phyloP scores from a whole-genome alignment of 257 asterid genomes.

The Solanum etuberosum region DNA sequence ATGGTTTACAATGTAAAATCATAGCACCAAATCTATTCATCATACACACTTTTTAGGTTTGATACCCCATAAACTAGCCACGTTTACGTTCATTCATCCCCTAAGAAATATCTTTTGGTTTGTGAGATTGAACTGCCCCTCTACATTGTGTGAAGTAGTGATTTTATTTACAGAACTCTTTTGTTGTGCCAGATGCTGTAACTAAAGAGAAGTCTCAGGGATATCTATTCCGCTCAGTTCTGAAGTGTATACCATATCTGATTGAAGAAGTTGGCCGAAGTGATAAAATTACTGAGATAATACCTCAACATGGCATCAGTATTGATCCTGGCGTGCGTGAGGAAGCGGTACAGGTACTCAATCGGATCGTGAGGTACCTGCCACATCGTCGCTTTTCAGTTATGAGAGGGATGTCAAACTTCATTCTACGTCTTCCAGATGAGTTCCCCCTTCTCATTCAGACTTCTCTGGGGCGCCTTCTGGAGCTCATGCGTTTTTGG shows the following conservation, averaged over 20 bases:
- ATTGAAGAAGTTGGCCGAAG: constrained; percentile 98
- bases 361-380: constrained; percentile 78
- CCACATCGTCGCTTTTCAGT: constrained; percentile 99
- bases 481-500: constrained; percentile 98
- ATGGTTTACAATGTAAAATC: background rate
- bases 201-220: constrained; percentile 98
- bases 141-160: background rate
- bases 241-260: constrained; percentile 97
- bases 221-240: constrained; percentile 89
- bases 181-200: constrained; percentile 64
- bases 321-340: constrained; percentile 99
- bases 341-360: constrained; percentile 95
- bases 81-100: background rate
- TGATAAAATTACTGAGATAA: constrained; percentile 92
- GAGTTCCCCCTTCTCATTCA: constrained; percentile 98
- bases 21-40: background rate
- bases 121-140: background rate
- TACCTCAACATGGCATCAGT: constrained; percentile 98
- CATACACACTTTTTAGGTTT: background rate
- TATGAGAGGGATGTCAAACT: constrained; percentile 96
- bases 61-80: background rate
- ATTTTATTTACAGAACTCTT: background rate
- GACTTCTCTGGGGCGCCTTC: constrained; percentile 93
- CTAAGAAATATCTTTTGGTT: background rate
- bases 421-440: constrained; percentile 85